These are phyloP conservation scores for Cardiospermum halicacabum DNA, from an alignment of 345 rosid species.

Conservation along the genomic window DNA sequence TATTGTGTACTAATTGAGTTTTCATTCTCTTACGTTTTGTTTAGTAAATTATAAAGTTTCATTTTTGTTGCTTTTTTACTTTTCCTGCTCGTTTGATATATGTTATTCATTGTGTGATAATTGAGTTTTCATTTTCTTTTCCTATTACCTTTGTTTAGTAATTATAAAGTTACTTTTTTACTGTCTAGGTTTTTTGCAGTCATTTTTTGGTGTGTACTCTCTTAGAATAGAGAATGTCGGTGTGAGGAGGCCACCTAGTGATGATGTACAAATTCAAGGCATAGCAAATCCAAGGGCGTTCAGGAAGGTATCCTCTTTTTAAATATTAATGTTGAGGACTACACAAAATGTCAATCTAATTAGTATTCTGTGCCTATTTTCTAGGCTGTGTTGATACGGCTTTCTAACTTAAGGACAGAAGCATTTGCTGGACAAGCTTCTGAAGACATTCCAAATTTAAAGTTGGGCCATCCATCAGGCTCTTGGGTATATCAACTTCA, in stretches of 20 bases:
- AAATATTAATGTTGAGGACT: not conserved
- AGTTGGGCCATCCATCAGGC: slow-evolving; percentile 32
- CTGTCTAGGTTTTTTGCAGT: slow-evolving; percentile 62
- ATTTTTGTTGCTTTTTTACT: slow-evolving; percentile 13
- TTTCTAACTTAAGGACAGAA: slow-evolving; percentile 57
- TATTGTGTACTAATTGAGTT: not conserved
- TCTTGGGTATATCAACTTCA: slow-evolving; percentile 26
- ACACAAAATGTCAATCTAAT: not conserved
- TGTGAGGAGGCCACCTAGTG: slow-evolving; percentile 59
- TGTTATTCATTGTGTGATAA: not conserved
- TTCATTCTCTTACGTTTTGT: not conserved
- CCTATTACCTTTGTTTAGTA: not conserved
- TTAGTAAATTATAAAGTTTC: slow-evolving; percentile 1
- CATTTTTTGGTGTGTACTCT: slow-evolving; percentile 65
- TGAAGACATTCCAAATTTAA: slow-evolving; percentile 45
- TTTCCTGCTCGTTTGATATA: not conserved
- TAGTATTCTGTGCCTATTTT: not conserved
- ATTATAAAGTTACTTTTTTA: slow-evolving; percentile 8
- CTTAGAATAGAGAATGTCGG: slow-evolving; percentile 67
- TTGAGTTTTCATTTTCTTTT: not conserved
- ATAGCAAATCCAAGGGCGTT: slow-evolving; percentile 60
- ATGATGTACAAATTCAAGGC: slow-evolving; percentile 65
- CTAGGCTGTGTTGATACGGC: slow-evolving; percentile 58
- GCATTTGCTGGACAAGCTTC: slow-evolving; percentile 40
- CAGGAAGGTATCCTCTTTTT: slow-evolving; percentile 40